phyloP scores from a whole-genome alignment of 176 grass and related monocot genomes.

The Urochloa ruziziensis region DNA sequence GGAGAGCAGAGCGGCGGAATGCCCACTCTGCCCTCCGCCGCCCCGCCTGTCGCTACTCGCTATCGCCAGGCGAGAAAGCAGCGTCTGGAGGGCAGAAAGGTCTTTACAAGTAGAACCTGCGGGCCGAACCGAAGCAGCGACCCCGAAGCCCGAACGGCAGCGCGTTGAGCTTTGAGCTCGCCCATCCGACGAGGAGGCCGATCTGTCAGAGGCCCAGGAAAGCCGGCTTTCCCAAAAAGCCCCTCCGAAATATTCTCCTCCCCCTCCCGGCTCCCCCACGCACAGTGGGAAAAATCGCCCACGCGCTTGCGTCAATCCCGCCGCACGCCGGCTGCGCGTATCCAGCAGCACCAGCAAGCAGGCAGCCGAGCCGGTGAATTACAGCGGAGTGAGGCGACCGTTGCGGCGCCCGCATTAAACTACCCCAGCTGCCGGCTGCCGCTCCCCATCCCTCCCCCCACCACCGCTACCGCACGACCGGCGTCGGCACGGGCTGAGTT shows the following conservation, averaged over 20 bases:
- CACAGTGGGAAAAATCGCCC: neutral
- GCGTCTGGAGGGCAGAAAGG: neutral
- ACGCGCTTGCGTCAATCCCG: neutral
- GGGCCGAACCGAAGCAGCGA: neutral
- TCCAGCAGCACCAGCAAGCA: neutral
- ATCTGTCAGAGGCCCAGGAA: neutral
- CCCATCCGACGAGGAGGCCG: neutral
- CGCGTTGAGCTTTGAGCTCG: neutral
- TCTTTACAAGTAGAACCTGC: neutral
- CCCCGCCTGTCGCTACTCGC: too few relatives aligned
- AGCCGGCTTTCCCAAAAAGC: neutral
- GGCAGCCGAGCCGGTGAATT: neutral
- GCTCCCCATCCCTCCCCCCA: too few relatives aligned
- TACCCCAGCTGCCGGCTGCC: neutral
- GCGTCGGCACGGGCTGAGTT: neutral
- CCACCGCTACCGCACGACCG: neutral
- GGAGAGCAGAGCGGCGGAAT: neutral
- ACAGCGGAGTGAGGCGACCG: slow-evolving; percentile 35
- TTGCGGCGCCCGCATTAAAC: slow-evolving; percentile 27
- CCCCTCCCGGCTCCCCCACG: neutral
- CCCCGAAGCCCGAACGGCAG: neutral
- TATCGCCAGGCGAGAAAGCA: neutral
- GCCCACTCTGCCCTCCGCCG: neutral
- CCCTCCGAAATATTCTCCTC: neutral
- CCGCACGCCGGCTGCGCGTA: neutral